Conservation (phyloP, 2,329 filamentous ascomycete genomes). For the Calonectria ilicicola region DNA sequence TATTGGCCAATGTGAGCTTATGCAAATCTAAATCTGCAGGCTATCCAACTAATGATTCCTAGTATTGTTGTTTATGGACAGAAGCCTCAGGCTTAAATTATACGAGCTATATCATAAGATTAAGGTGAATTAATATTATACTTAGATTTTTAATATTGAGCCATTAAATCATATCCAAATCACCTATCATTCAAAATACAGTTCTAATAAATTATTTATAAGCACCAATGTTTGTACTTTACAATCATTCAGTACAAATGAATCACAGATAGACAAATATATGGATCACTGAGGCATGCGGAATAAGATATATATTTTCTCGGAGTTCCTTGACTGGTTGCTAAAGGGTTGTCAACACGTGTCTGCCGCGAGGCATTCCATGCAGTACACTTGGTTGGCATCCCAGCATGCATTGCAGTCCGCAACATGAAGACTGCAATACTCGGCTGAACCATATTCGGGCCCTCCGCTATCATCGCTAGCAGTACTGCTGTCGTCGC, state of each 20-base stretch:
- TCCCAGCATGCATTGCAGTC: not conserved
- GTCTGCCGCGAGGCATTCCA: not conserved
- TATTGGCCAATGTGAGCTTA: conserved; percentile 14
- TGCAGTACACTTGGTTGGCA: not conserved
- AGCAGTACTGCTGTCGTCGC: no score
- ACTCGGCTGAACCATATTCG: not conserved
- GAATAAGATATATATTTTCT: no score
- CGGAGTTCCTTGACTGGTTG: not conserved
- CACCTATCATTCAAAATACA: no score
- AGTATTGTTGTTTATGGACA: conserved; percentile 6
- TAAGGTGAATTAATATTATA: not conserved
- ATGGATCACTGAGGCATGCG: no score
- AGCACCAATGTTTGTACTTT: no score
- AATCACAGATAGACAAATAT: no score
- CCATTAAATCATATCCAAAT: no score
- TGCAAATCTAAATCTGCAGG: not conserved
- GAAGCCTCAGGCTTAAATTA: not conserved
- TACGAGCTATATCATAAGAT: not conserved
- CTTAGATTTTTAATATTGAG: no score
- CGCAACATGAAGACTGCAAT: not conserved
- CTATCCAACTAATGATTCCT: not conserved
- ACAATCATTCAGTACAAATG: no score
- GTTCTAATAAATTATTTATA: no score
- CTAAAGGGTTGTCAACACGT: not conserved
- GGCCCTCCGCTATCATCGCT: not conserved